A percentile compares a stretch with the other conserved stretches of the same genome.
These are phyloP conservation scores for Clavariopsis aquatica DNA, from an alignment of 495 filamentous ascomycete species.

Conservation along the genomic window DNA sequence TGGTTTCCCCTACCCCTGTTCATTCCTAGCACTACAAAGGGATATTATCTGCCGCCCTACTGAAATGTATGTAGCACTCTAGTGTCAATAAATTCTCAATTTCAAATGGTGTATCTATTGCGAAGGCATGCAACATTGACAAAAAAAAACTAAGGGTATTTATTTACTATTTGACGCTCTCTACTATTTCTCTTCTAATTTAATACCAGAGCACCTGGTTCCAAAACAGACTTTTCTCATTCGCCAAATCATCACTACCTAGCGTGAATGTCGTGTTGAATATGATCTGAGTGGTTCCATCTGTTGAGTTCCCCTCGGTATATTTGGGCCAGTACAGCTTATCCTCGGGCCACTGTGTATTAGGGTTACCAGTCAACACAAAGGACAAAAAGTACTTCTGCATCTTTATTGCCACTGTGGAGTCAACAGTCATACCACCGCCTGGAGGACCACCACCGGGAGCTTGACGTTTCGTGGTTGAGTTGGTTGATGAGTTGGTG, in stretches of 20 bases:
- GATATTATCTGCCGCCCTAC: too few relatives aligned
- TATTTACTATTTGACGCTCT: too few relatives aligned
- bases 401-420: constrained; percentile 35
- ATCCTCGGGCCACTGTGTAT: constrained; percentile 41
- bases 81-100: too few relatives aligned
- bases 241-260: constrained; percentile 43
- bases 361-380: constrained; percentile 45
- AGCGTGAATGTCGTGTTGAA: constrained; percentile 45
- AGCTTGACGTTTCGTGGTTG: neutral
- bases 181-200: too few relatives aligned
- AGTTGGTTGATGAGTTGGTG: constrained; percentile 20
- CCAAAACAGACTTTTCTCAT: constrained; percentile 41
- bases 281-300: constrained; percentile 32
- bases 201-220: constrained; percentile 36
- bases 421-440: constrained; percentile 13
- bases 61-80: too few relatives aligned
- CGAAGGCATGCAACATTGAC: too few relatives aligned
- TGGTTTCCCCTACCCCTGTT: too few relatives aligned
- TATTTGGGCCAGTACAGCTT: constrained; percentile 47
- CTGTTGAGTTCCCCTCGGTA: constrained; percentile 15
- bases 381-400: constrained; percentile 45
- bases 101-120: too few relatives aligned
- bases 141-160: neutral
- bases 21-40: too few relatives aligned
- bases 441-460: constrained; percentile 10